These are phyloP conservation scores for Zopfia rhizophila DNA, from an alignment of 2,329 filamentous ascomycete genomes.

Conservation along the genomic window DNA sequence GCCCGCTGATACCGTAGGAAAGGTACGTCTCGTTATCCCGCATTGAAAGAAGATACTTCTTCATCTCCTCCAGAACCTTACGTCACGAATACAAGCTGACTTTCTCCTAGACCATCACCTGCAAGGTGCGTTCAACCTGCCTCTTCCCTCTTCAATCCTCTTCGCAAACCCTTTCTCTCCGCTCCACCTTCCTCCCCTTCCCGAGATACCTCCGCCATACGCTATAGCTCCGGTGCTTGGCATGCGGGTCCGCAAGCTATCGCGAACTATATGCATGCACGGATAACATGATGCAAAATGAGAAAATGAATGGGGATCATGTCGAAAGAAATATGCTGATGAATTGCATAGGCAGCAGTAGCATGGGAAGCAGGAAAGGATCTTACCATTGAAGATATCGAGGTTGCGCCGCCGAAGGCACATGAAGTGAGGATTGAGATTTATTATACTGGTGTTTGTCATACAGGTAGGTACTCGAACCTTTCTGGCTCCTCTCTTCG, in stretches of 20 bases:
- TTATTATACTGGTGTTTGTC: slow-evolving; percentile 98
- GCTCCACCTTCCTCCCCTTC: slow-evolving; percentile 17
- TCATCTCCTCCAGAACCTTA: slow-evolving; percentile 6
- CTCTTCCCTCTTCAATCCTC: slow-evolving; percentile 75
- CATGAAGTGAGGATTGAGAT: slow-evolving; percentile 97
- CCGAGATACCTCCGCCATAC: slow-evolving; percentile 1
- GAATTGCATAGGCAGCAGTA: slow-evolving; percentile 76
- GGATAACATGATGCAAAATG: slow-evolving; percentile 1
- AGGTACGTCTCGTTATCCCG: too few species aligned
- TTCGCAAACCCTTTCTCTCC: slow-evolving; percentile 71
- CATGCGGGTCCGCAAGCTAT: slow-evolving; percentile 48
- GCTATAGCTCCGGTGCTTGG: slow-evolving; percentile 25
- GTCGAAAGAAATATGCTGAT: slow-evolving; percentile 23
- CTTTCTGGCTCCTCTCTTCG: background rate
- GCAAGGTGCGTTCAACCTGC: slow-evolving; percentile 89
- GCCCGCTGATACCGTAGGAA: slow-evolving; percentile 66
- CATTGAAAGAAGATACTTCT: too few species aligned
- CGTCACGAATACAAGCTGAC: slow-evolving; percentile 22
- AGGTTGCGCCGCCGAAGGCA: slow-evolving; percentile 87
- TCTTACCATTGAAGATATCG: slow-evolving; percentile 88
- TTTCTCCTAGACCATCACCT: slow-evolving; percentile 80
- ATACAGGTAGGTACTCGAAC: slow-evolving; percentile 75
- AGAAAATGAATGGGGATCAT: slow-evolving; percentile 17
- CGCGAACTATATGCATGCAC: slow-evolving; percentile 7
- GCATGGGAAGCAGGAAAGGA: slow-evolving; percentile 97